A percentile compares a stretch with the other conserved stretches of the same genome.
Conservation (phyloP, 345 rosid species). For the Limnanthes douglasii region DNA sequence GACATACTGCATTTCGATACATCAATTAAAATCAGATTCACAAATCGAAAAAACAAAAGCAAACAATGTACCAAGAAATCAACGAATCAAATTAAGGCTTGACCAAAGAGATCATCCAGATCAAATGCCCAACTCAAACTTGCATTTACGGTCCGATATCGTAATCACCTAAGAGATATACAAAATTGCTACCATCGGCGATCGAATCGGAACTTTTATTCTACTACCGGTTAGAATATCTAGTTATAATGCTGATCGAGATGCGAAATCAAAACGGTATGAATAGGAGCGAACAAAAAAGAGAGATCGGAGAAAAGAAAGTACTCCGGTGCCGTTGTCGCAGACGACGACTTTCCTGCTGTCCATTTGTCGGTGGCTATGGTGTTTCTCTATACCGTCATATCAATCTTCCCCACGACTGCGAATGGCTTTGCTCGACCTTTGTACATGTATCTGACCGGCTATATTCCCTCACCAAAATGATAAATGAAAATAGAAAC, state of each 20-base stretch:
- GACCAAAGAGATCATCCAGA: background rate
- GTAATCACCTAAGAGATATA: constrained; percentile 1
- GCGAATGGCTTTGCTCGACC: too few species aligned
- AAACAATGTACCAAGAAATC: background rate
- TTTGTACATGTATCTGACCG: too few species aligned
- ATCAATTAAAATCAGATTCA: constrained; percentile 2
- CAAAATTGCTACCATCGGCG: constrained; percentile 1
- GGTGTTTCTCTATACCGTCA: too few species aligned
- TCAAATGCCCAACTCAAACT: too few species aligned
- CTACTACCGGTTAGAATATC: too few species aligned
- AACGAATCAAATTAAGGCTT: background rate
- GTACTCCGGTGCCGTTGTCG: constrained; percentile 97
- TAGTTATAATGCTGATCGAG: background rate
- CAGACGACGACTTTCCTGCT: constrained; percentile 76
- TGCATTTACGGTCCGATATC: too few species aligned
- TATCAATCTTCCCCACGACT: too few species aligned
- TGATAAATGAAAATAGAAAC: too few species aligned
- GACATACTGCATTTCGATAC: constrained; percentile 52
- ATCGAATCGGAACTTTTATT: background rate
- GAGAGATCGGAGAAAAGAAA: constrained; percentile 2
- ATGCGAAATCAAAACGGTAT: background rate
- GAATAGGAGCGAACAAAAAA: background rate
- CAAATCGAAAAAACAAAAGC: constrained; percentile 1
- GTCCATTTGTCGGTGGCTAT: constrained; percentile 61
- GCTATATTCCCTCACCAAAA: too few species aligned